Conservation (phyloP, 2,329 filamentous ascomycete species). For the Fusarium duplospermum region DNA sequence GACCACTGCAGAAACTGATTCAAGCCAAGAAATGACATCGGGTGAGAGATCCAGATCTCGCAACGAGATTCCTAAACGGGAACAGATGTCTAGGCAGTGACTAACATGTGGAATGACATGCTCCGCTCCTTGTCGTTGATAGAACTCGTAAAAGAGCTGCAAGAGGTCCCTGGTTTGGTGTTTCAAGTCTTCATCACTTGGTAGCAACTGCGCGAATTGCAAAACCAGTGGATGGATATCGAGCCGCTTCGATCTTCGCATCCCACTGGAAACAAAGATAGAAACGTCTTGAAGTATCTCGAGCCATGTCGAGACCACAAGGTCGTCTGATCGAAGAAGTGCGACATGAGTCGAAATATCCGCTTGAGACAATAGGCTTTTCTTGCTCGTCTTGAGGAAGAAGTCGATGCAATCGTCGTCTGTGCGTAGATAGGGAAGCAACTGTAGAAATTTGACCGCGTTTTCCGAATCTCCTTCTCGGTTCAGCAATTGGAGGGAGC, state of each 20-base stretch:
- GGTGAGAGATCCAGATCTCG: not conserved
- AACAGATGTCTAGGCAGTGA: not conserved
- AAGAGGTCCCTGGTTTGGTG: not conserved
- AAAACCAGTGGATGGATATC: not conserved
- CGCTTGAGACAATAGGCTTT: not conserved
- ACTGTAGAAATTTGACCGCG: not conserved
- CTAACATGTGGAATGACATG: not conserved
- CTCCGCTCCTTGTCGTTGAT: not conserved
- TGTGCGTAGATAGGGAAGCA: constrained; percentile 4
- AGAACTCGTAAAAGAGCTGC: not conserved
- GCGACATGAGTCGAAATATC: not conserved
- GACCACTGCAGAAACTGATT: too few species aligned
- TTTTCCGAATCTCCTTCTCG: not conserved
- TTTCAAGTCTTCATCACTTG: not conserved
- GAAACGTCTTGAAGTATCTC: not conserved
- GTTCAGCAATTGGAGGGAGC: not conserved
- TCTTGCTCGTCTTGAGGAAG: not conserved
- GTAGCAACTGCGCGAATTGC: not conserved
- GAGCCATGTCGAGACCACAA: not conserved
- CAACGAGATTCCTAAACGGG: not conserved
- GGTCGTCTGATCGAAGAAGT: not conserved
- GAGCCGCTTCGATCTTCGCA: not conserved
- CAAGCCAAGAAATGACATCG: not conserved
- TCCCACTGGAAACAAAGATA: not conserved
- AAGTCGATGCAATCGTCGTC: constrained; percentile 3